phyloP scores from a whole-genome alignment of 2,329 filamentous ascomycete species.

The Phaeosphaeria sp. region DNA sequence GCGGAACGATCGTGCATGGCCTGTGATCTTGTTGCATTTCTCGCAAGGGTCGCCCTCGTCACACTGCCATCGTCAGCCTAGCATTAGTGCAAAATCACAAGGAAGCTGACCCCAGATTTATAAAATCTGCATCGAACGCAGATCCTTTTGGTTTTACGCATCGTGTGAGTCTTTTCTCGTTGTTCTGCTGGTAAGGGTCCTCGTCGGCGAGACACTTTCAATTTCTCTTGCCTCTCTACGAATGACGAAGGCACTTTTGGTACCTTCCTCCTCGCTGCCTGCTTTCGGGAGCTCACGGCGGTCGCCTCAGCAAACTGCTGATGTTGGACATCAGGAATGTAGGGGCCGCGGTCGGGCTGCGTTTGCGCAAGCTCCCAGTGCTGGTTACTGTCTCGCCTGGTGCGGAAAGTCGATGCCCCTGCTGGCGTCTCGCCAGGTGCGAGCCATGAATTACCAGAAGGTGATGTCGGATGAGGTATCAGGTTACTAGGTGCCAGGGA shows the following conservation, averaged over 20 bases:
- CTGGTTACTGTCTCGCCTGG: constrained; percentile 17
- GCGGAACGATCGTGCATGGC: constrained; percentile 39
- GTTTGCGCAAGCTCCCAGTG: constrained; percentile 25
- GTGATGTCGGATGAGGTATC: constrained; percentile 12
- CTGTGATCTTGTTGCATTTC: constrained; percentile 38
- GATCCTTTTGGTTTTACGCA: constrained; percentile 42
- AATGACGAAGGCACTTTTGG: constrained; percentile 42
- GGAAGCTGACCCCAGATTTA: constrained; percentile 36
- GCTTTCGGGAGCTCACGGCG: constrained; percentile 15
- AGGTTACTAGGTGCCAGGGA: constrained; percentile 15
- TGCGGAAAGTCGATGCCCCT: constrained; percentile 22
- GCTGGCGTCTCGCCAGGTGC: constrained; percentile 12
- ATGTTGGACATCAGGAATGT: constrained; percentile 13
- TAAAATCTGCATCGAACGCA: constrained; percentile 47
- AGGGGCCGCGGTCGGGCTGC: constrained; percentile 17
- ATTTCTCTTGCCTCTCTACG: constrained; percentile 40
- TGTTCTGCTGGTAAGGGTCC: constrained; percentile 36
- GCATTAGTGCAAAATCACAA: not conserved
- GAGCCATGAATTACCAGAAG: constrained; percentile 26
- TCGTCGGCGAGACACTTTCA: constrained; percentile 40
- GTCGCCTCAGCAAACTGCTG: constrained; percentile 11
- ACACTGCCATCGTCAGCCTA: constrained; percentile 28
- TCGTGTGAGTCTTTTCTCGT: constrained; percentile 40
- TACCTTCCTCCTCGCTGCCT: constrained; percentile 30
- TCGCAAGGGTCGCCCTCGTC: constrained; percentile 42